phyloP scores from a whole-genome alignment of 257 asterid genomes.

The Lantana camara region DNA sequence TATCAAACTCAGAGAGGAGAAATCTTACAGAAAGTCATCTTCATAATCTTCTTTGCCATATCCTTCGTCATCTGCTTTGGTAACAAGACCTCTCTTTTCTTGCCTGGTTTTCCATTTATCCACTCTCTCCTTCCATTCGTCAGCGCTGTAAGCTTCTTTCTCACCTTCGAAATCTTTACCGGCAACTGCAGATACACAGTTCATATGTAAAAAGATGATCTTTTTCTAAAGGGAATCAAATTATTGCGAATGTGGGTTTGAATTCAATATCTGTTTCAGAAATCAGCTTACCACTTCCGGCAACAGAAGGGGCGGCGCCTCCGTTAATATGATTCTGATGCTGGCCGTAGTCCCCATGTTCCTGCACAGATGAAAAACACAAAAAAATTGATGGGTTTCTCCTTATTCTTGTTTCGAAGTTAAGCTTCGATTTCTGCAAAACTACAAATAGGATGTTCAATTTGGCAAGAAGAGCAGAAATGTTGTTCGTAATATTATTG shows the following conservation, averaged over 20 bases:
- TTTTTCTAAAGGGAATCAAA: neutral
- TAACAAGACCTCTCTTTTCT: conserved; percentile 69
- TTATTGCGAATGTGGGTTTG: neutral
- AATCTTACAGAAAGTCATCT: conserved; percentile 64
- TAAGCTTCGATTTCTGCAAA: neutral
- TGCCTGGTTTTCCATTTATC: conserved; percentile 82
- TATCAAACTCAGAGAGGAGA: neutral
- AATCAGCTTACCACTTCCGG: conserved; percentile 60
- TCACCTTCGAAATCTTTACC: conserved; percentile 72
- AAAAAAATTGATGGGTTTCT: neutral
- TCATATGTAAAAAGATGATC: neutral
- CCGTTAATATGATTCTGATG: conserved; percentile 41
- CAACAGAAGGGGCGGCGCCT: conserved; percentile 43
- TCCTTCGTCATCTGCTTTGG: conserved; percentile 50
- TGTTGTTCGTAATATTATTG: too few species aligned
- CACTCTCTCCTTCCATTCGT: conserved; percentile 79
- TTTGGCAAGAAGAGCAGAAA: neutral
- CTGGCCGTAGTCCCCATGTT: conserved; percentile 45
- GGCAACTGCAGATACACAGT: conserved; percentile 31
- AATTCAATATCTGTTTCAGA: neutral
- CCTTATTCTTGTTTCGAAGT: neutral
- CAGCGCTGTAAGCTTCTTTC: conserved; percentile 51
- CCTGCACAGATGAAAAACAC: conserved; percentile 41
- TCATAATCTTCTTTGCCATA: conserved; percentile 44
- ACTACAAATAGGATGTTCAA: neutral